phyloP scores from a whole-genome alignment of 495 filamentous ascomycete genomes.

The Neurospora sp. region DNA sequence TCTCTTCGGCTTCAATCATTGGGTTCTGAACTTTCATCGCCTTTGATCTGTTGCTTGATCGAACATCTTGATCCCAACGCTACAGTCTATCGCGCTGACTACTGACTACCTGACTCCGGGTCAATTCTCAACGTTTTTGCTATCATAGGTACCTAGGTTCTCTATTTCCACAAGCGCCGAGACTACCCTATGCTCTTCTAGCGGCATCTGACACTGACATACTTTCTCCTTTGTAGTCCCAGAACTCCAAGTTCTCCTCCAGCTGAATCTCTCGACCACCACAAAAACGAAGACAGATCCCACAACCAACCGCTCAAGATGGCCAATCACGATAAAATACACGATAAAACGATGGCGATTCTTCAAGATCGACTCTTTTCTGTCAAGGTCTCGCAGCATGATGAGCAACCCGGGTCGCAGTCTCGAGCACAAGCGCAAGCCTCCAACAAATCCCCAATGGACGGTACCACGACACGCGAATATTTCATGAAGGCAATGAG shows the following conservation, averaged over 20 bases:
- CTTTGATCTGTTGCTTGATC: not conserved
- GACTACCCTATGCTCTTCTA: not conserved
- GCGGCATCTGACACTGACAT: not conserved
- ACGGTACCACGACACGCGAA: not conserved
- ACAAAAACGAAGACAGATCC: not conserved
- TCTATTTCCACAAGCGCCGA: not conserved
- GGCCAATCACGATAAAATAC: not conserved
- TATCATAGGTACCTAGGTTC: not conserved
- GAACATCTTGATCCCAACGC: not conserved
- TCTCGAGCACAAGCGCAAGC: not conserved
- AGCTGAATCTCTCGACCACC: not conserved
- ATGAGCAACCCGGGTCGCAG: not conserved
- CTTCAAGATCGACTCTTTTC: not conserved
- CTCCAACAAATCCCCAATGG: not conserved
- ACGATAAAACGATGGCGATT: not conserved
- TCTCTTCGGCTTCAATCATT: not conserved
- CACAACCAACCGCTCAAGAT: not conserved
- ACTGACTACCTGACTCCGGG: not conserved
- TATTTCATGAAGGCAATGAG: not conserved
- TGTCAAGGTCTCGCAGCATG: not conserved
- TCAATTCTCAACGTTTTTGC: not conserved
- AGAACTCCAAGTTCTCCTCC: not conserved
- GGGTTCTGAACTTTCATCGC: not conserved
- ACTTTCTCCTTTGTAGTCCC: not conserved
- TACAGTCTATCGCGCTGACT: not conserved